A percentile compares a stretch with the other conserved stretches of the same genome.
Evolutionary conservation across 2,329 filamentous ascomycete genomes (phyloP).

Genomic region (Xylariomycetidae sp.): DNA sequence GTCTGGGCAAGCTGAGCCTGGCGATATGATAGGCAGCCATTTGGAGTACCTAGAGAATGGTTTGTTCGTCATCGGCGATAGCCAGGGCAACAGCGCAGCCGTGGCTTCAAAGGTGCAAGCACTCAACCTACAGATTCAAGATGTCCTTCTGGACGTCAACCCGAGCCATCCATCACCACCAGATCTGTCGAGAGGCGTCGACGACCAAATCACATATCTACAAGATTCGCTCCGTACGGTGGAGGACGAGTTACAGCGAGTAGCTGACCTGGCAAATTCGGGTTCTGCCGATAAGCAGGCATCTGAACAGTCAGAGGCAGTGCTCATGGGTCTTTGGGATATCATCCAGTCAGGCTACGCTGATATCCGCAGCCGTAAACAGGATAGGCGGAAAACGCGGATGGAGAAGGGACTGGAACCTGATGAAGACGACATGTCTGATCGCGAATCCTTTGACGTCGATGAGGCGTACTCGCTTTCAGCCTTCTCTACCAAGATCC

Average conservation of each 20-base stretch:
- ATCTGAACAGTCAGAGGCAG: constrained; percentile 51
- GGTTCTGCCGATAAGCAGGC: constrained; percentile 33
- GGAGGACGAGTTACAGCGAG: constrained; percentile 38
- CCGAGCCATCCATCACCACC: constrained; percentile 54
- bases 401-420: constrained; percentile 53
- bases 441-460: constrained; percentile 54
- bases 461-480: constrained; percentile 65
- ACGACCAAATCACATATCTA: constrained; percentile 66
- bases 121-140: constrained; percentile 61
- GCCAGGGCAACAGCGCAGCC: constrained; percentile 42
- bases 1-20: constrained; percentile 34
- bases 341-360: constrained; percentile 52
- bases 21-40: constrained; percentile 49
- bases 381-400: constrained; percentile 47
- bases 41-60: constrained; percentile 68
- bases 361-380: constrained; percentile 49
- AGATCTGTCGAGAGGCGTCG: constrained; percentile 49
- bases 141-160: constrained; percentile 47
- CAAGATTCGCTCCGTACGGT: constrained; percentile 53
- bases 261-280: constrained; percentile 26
- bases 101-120: constrained; percentile 52
- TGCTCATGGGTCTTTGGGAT: constrained; percentile 53
- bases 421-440: constrained; percentile 58
- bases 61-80: constrained; percentile 55
- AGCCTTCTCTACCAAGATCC: constrained; percentile 74